Evolutionary conservation across 2,329 filamentous ascomycete species (phyloP).

Genomic region (Fusarium robinianum): DNA sequence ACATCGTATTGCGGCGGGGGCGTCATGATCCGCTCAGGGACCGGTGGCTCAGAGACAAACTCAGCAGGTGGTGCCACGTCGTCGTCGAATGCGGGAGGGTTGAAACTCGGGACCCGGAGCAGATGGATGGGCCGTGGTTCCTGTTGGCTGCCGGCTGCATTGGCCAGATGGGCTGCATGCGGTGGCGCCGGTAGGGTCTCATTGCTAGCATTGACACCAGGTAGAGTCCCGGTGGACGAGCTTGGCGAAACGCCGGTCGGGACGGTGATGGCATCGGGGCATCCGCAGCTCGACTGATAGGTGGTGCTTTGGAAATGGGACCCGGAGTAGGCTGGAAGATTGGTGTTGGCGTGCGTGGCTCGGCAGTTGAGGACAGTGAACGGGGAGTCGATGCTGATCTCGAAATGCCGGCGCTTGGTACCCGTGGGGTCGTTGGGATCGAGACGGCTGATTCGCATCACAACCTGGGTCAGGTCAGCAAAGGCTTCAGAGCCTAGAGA

Average conservation of each 20-base stretch:
- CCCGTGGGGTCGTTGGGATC: constrained; percentile 75
- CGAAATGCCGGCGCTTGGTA: constrained; percentile 82
- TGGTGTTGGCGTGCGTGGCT: constrained; percentile 88
- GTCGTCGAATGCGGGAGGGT: constrained; percentile 84
- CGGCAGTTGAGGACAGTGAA: constrained; percentile 93
- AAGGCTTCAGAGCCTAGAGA: background rate
- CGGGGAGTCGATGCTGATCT: constrained; percentile 94
- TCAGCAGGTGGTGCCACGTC: constrained; percentile 54
- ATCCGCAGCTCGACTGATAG: constrained; percentile 56
- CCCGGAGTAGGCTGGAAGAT: constrained; percentile 75
- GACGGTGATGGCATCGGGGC: constrained; percentile 55
- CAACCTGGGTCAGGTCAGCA: constrained; percentile 62
- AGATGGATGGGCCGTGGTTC: constrained; percentile 79
- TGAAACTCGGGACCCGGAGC: constrained; percentile 80
- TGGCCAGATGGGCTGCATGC: constrained; percentile 56
- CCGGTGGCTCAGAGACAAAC: constrained; percentile 22
- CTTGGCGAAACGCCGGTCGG: constrained; percentile 69
- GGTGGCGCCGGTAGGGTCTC: constrained; percentile 53
- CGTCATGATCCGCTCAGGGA: constrained; percentile 58
- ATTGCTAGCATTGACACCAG: constrained; percentile 43
- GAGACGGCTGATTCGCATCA: constrained; percentile 86
- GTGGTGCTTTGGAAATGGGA: constrained; percentile 54
- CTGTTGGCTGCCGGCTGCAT: constrained; percentile 38
- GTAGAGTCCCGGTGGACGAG: constrained; percentile 59
- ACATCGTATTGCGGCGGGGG: constrained; percentile 85